Percentiles rank a stretch among this genome's conserved stretches.
Evolutionary conservation across 1,139 yeast species (phyloP).

Genomic region (Magnusiomyces fungicola): DNA sequence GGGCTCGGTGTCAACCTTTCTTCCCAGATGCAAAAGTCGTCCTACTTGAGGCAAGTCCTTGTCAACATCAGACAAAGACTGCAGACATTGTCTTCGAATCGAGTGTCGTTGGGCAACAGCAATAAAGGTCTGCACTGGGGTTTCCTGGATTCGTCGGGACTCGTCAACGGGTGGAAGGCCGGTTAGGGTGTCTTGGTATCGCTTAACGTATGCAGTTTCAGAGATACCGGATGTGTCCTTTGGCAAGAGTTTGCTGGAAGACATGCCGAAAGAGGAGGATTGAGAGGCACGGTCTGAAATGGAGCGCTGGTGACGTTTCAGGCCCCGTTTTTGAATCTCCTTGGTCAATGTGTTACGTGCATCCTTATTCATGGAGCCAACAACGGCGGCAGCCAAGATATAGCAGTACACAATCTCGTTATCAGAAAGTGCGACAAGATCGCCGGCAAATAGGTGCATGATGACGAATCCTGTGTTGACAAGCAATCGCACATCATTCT

Average conservation of each 20-base stretch:
- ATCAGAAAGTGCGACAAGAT: constrained; percentile 12
- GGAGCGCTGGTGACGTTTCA: constrained; percentile 12
- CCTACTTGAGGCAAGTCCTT: constrained; percentile 15
- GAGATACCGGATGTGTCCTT: constrained; percentile 11
- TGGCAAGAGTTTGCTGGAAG: constrained; percentile 1
- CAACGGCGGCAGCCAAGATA: constrained; percentile 14
- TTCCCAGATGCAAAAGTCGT: constrained; percentile 13
- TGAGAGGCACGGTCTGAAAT: constrained; percentile 11
- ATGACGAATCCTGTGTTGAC: constrained; percentile 14
- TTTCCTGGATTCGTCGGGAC: not conserved
- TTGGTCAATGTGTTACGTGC: constrained; percentile 4
- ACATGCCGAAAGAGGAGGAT: not conserved
- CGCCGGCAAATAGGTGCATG: constrained; percentile 15
- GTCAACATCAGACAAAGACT: constrained; percentile 8
- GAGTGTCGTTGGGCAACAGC: constrained; percentile 8
- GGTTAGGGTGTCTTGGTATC: constrained; percentile 4
- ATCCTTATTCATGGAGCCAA: constrained; percentile 8
- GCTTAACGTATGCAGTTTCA: constrained; percentile 10
- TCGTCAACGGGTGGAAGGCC: not conserved
- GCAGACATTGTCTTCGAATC: constrained; percentile 10
- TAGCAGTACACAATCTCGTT: constrained; percentile 15
- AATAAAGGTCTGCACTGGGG: constrained; percentile 8
- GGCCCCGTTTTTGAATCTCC: constrained; percentile 11
- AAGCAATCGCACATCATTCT: constrained; percentile 10
- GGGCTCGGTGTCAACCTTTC: constrained; percentile 8